Base-by-base conservation (phyloP, 306 rosid species). In the Dalbergia cochinchinensis region DNA sequence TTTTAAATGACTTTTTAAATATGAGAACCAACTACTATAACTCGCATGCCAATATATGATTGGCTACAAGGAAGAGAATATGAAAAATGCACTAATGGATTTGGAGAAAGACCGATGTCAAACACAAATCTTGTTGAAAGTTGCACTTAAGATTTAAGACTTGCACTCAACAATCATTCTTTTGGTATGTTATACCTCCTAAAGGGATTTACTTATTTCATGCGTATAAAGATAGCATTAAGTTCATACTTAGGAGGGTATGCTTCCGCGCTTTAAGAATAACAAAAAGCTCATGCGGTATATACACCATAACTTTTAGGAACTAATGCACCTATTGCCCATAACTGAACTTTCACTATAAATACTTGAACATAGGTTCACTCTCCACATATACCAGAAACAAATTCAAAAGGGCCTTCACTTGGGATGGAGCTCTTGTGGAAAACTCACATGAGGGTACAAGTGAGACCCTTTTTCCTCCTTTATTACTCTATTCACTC, bases 381-480 rank as follows among this genome's bases (percentile, higher is more conserved):
- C 77, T 64, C 73, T 57, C 58, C 79, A 55, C 15, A 18, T 53
- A 54, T 8, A 74, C 76, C 79, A 14, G 41, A 81, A 68, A 42
- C 66, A 73, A 53, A 74, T 65, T 39, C 74, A 50, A 26, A 69
- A 55, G 15, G 19, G 7, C 18, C 14, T 62, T 82, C 69, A 12
- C 67, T 78, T 57, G 73, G 45, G 5, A 85, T 85, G 86, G 51
- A 78, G 84, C 51, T 82, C 55, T 78, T 45, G 71, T 41, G 66
- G 81, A 79, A 84, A 74, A 20, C 66, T 75, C 71, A 75, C 16
- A 75, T 69, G 22, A 84, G 41, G 78, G 33, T 75, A 79, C 81
- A 69, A 47, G 64, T 68, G 18, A 78, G 37, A 62, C 73, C 68
- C 73, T 74, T 59, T 65, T 72, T 45, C 76, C 66, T 65, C 55